Evolutionary conservation across 2,329 filamentous ascomycete species (phyloP).

Genomic region (Trichoderma sp.): DNA sequence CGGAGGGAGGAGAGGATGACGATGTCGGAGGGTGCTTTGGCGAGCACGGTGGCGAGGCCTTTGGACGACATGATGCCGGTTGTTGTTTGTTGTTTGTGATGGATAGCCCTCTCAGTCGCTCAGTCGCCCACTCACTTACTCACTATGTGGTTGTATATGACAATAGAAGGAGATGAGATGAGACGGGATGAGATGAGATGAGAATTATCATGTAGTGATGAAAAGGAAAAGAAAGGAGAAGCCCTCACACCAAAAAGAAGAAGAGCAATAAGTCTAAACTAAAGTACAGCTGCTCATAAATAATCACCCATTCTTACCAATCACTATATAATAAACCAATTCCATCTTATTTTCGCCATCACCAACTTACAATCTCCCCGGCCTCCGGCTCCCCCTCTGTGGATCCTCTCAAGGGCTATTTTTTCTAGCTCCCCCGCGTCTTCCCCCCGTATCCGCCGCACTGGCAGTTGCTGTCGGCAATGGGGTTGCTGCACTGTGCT

Average conservation of each 20-base stretch:
- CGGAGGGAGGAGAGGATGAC: conserved; percentile 90
- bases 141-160: background rate
- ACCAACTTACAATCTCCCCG: background rate
- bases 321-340: background rate
- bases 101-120: background rate
- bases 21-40: conserved; percentile 77
- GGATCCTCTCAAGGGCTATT: background rate
- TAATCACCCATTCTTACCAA: background rate
- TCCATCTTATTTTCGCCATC: background rate
- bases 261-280: background rate
- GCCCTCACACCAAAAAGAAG: background rate
- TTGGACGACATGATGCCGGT: conserved; percentile 24
- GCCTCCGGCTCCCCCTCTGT: background rate
- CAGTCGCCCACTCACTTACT: background rate
- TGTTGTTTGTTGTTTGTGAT: background rate
- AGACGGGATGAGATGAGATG: background rate
- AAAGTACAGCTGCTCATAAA: background rate
- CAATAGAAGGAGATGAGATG: background rate
- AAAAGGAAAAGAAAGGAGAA: background rate
- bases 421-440: background rate
- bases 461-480: conserved; percentile 23
- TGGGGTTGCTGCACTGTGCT: background rate
- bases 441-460: conserved; percentile 13
- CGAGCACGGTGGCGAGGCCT: conserved; percentile 73
- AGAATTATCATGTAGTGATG: background rate